phyloP scores from a whole-genome alignment of 495 filamentous ascomycete genomes.

The Penicillium pancosmium region DNA sequence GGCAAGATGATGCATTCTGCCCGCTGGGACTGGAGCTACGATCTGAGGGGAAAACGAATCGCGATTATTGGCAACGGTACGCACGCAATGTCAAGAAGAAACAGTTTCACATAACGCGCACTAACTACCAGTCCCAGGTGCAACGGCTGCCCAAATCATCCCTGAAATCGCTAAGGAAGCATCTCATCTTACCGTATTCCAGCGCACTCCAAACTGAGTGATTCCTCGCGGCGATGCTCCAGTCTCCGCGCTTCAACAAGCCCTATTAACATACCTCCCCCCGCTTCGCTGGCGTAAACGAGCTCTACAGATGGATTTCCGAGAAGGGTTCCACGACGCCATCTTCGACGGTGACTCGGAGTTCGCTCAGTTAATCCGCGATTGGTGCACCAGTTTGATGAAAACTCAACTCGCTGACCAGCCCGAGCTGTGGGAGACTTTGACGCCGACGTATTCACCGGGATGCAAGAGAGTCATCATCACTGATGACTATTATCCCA shows the following conservation, averaged over 20 bases:
- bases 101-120: not conserved
- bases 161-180: slow-evolving; percentile 61
- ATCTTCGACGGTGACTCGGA: slow-evolving; percentile 38
- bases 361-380: slow-evolving; percentile 35
- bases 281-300: slow-evolving; percentile 50
- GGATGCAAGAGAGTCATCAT: slow-evolving; percentile 61
- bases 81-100: not conserved
- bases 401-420: slow-evolving; percentile 40
- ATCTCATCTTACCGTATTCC: slow-evolving; percentile 62
- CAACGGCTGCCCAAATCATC: slow-evolving; percentile 72
- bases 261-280: slow-evolving; percentile 45
- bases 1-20: slow-evolving; percentile 60
- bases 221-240: slow-evolving; percentile 47
- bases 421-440: slow-evolving; percentile 49
- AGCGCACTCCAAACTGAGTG: slow-evolving; percentile 71
- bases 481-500: slow-evolving; percentile 57
- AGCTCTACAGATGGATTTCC: slow-evolving; percentile 48
- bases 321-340: slow-evolving; percentile 45
- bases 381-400: slow-evolving; percentile 30
- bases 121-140: slow-evolving; percentile 41
- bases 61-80: slow-evolving; percentile 59
- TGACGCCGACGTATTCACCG: slow-evolving; percentile 53
- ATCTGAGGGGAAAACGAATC: slow-evolving; percentile 53
- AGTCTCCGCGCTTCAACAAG: slow-evolving; percentile 40
- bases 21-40: slow-evolving; percentile 52